Percentiles rank a stretch among this genome's conserved stretches.
Conservation (phyloP, 495 filamentous ascomycete genomes). For the Lentithecium fluviatile region DNA sequence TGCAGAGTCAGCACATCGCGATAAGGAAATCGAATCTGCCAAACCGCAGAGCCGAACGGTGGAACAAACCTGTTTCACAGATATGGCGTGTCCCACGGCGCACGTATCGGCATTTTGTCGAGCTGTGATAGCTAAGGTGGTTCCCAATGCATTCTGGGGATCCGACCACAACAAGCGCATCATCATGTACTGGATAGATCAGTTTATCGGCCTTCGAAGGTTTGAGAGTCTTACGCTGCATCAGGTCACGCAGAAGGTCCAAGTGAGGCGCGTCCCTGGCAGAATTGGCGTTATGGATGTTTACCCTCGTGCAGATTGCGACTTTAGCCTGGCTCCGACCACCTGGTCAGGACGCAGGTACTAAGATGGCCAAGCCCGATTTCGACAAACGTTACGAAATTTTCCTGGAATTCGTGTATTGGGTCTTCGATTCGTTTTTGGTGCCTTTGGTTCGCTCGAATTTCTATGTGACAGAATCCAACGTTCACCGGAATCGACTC, state of each 20-base stretch:
- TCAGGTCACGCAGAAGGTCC: slow-evolving; percentile 71
- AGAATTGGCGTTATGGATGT: slow-evolving; percentile 15
- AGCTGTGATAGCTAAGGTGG: slow-evolving; percentile 67
- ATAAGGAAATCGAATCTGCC: slow-evolving; percentile 17
- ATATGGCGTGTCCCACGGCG: slow-evolving; percentile 67
- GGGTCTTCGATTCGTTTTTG: slow-evolving; percentile 84
- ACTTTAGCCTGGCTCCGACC: slow-evolving; percentile 71
- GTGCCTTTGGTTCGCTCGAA: slow-evolving; percentile 83
- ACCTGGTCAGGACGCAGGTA: slow-evolving; percentile 37
- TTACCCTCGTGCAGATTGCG: slow-evolving; percentile 31
- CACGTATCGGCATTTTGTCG: slow-evolving; percentile 86
- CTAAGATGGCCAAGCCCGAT: slow-evolving; percentile 70
- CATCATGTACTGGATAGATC: slow-evolving; percentile 67
- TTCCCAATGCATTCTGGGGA: slow-evolving; percentile 79
- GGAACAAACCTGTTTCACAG: slow-evolving; percentile 51
- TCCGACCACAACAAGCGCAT: slow-evolving; percentile 57
- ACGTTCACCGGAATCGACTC: slow-evolving; percentile 70
- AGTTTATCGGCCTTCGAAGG: slow-evolving; percentile 71
- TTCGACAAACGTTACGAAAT: slow-evolving; percentile 73
- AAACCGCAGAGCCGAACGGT: slow-evolving; percentile 11
- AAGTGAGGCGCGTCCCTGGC: slow-evolving; percentile 52
- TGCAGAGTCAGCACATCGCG: slow-evolving; percentile 10
- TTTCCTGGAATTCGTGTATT: slow-evolving; percentile 83
- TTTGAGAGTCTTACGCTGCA: slow-evolving; percentile 82
- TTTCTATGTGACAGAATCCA: slow-evolving; percentile 94